Evolutionary conservation across 371 early-diverging fungal species (phyloP), one percentile per base, ranked within the genome.

Genomic region (Saksenaea vasiformis): DNA sequence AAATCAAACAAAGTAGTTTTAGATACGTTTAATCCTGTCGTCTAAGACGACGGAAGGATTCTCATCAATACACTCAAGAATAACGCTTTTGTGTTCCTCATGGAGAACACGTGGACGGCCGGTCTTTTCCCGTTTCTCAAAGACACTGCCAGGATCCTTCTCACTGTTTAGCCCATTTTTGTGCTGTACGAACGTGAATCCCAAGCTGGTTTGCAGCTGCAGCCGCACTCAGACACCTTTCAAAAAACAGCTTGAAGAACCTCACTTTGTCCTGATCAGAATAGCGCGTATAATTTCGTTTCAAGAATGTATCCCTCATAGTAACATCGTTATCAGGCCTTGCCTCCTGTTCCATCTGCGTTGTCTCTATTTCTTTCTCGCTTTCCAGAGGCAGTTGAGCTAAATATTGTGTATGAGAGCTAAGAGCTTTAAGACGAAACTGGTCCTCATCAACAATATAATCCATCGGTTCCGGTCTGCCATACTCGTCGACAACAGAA

Each of bases 71-170:
- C 56, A 57, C 58, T 58, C 58, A 34, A 58, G 26, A 39, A 64
- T 51, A 55, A 51, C 58, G 22, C 43, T 56, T 56, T 64, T 64
- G 56, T 64, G 58, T 41, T 64, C 58, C 61, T 60, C 59, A 14
- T 26, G 10, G 35, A 60, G 61, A 60, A 60, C 47, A 60, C 61
- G 61, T 7, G 17, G 61, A 11, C 61, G 22, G 13, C 61, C 61
- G 5, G 38, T 15, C 53, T 60, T 60, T 51, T 47, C 54, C 28
- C 38, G 56, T 24, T 55, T 64, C 53, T 64, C 56, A 37, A 64
- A 64, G 35, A 64, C 57, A 58, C 64, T 64, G n/a, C 57, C 64
- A 64, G 64, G 64, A 36, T 58, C 54, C 35, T 44, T 62, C 34
- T 65, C 35, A 69, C 38, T 65, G 57, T 31, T 51, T n/a, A 47